Base-by-base conservation (phyloP, 2,329 filamentous ascomycete genomes). In the Fusarium paranaense region DNA sequence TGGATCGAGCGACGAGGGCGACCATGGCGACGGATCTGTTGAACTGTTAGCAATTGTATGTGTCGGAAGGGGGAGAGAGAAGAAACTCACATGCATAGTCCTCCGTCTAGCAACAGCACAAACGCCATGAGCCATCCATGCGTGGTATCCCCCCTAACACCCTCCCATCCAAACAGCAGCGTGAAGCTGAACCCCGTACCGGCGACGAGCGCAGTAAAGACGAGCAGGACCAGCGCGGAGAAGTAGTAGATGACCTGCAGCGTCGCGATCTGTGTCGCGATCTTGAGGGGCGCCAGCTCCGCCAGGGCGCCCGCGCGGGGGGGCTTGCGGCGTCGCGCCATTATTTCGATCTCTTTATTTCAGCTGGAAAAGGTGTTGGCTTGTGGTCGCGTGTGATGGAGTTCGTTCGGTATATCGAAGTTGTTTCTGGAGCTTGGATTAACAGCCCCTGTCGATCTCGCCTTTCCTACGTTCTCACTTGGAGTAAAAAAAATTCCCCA, bases 1-100 rank as follows among this genome's bases (percentile, higher is more conserved):
- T 98, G 57, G 93, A 97, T 71, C 97, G 94, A 22, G 93, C 92
- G 76, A 99, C 91, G 67, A 98, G 87, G 63, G 96, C 85, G 60
- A 98, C 90, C 67, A 98, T 92, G 47, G 95, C 93, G 67, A 97
- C 90, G 47, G 94, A 91, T 81, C 96, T 98, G 22, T 18, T 11
- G 59, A 5, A 30, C 22, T 37, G 63, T 78, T 47, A 74, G 72
- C n/a, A 66, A 62, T 16, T 37, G 3, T 16, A 20, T 22, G 22
- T 32, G 32, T n/a, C 20, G 14, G 11, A 52, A 27, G n/a, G 10
- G n/a, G 10, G 18, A 1, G 27, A 45, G 5, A 63, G 16, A 67
- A 58, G 30, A 52, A 5, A 82, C 84, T 76, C 74, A 87, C 85
- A 89, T 86, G 72, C 86, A 86, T 71, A 90, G 77, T 0, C 87